Base-by-base conservation (phyloP, 345 rosid genomes). In the thale cress (Arabidopsis thaliana) region DNA sequence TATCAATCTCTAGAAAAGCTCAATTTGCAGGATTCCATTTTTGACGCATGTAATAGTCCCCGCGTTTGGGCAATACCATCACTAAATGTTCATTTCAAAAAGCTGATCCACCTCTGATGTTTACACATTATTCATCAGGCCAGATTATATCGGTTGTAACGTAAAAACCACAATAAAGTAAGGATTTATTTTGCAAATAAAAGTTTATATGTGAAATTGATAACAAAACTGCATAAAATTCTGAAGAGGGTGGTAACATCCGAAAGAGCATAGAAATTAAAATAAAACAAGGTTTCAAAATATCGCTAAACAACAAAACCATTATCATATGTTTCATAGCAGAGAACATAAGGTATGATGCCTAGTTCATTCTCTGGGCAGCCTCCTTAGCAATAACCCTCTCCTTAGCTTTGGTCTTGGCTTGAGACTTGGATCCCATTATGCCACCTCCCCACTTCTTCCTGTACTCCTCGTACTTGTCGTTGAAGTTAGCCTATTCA, bases 381-480 rank as follows among this genome's bases (percentile, higher is more conserved):
- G 88, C 91, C 62, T 89, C 94, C 78, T 89, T 89, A 0, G 90
- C 91, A 16, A 89, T 71, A 60, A 89, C 61, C 23, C 75, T 89
- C 72, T 89, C 91, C 82, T 85, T 89, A 1, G 95, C 95, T 73
- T 87, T 87, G 59, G 86, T 85, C 79, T 78, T 86, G 41, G 90
- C 91, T 82, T 86, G 92, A 14, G 95, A 87, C 80, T 89, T 89
- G 8, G 95, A 87, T 32, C 95, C 95, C 95, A 89, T 89, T 22
- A 89, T 84, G 7, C 95, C 95, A 63, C 96, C 96, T 37, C 96
- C 96, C 96, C 96, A 87, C 82, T 83, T 89, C 88, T 89, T 89
- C 23, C 95, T 84, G 77, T 82, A 75, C 83, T 89, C 95, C 6
- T 89, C 95, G 14, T 74, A 89, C 82, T 89, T 89, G 82, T 87